Percentiles rank a stretch among this genome's conserved stretches.
These are phyloP conservation scores for Penicillium cosmopolitanum DNA, from an alignment of 495 filamentous ascomycete genomes.

Conservation along the genomic window DNA sequence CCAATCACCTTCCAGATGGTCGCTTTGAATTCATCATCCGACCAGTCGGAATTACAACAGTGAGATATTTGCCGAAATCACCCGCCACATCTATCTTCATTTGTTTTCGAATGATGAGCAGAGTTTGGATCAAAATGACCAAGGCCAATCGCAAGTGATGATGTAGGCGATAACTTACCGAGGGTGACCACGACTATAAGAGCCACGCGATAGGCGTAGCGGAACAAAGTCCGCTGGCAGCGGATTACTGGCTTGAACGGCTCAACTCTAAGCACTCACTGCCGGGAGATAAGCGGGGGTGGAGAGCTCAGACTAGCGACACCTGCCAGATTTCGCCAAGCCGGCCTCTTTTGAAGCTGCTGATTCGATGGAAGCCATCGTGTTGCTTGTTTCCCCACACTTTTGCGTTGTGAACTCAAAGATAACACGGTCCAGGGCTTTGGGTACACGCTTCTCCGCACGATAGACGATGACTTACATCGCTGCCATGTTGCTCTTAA, in stretches of 20 bases:
- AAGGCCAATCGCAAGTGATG: too few relatives aligned
- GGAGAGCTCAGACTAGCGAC: neutral
- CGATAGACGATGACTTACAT: neutral
- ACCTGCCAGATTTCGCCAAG: constrained; percentile 15
- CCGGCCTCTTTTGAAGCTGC: constrained; percentile 21
- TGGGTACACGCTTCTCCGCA: neutral
- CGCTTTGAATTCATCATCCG: too few relatives aligned
- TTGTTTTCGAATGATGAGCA: too few relatives aligned
- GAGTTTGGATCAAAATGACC: too few relatives aligned
- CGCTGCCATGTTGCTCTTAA: neutral
- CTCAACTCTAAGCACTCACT: neutral
- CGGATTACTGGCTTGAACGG: neutral
- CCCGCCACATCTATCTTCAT: too few relatives aligned
- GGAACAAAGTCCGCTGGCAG: constrained; percentile 2
- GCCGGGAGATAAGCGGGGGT: constrained; percentile 20
- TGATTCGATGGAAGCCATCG: constrained; percentile 24
- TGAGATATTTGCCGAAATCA: too few relatives aligned
- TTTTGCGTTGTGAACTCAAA: neutral
- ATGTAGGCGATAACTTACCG: too few relatives aligned
- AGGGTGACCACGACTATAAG: too few relatives aligned
- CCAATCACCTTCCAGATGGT: too few relatives aligned
- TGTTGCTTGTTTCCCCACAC: constrained; percentile 12
- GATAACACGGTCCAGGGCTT: constrained; percentile 14
- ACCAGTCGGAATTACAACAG: too few relatives aligned
- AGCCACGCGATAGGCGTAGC: constrained; percentile 1